Evolutionary conservation across 2,329 filamentous ascomycete species (phyloP).

Genomic region (Aspergillus ruber): DNA sequence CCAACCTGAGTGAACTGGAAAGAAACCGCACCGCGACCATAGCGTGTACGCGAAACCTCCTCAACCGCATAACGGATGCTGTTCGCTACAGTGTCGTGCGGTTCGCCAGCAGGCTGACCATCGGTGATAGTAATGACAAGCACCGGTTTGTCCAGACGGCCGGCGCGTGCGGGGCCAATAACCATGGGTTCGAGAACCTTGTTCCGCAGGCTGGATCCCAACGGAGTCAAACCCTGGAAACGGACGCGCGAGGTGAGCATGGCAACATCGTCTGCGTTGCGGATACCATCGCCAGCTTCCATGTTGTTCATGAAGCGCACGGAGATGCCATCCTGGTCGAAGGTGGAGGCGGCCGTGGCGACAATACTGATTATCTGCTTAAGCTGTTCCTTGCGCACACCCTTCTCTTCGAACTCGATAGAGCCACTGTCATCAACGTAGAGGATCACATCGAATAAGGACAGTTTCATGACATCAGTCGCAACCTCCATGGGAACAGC

Average conservation of each 20-base stretch:
- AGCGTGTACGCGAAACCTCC: constrained; percentile 46
- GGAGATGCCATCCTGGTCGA: constrained; percentile 62
- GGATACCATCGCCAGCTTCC: constrained; percentile 49
- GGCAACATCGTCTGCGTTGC: constrained; percentile 52
- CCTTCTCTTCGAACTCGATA: constrained; percentile 62
- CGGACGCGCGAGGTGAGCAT: constrained; percentile 52
- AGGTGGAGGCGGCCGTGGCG: constrained; percentile 60
- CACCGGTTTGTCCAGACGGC: constrained; percentile 56
- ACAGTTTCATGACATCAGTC: constrained; percentile 57
- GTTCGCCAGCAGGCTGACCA: constrained; percentile 59
- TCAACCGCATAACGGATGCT: constrained; percentile 51
- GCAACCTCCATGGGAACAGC: constrained; percentile 54
- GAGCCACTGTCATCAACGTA: constrained; percentile 65
- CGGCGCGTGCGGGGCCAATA: constrained; percentile 45
- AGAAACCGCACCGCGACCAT: constrained; percentile 53
- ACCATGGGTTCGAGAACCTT: constrained; percentile 60
- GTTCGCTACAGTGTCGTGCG: constrained; percentile 50
- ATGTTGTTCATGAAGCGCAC: constrained; percentile 65
- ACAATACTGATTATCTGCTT: constrained; percentile 58
- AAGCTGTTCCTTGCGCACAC: constrained; percentile 60
- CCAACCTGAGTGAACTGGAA: constrained; percentile 67
- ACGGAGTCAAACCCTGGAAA: constrained; percentile 61
- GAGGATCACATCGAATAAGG: constrained; percentile 56
- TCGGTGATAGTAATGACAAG: constrained; percentile 62
- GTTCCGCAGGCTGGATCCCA: constrained; percentile 56